Percentiles rank a stretch among this genome's conserved stretches.
phyloP scores from a whole-genome alignment of 176 grass and related monocot species.

The Rhynchospora breviuscula region DNA sequence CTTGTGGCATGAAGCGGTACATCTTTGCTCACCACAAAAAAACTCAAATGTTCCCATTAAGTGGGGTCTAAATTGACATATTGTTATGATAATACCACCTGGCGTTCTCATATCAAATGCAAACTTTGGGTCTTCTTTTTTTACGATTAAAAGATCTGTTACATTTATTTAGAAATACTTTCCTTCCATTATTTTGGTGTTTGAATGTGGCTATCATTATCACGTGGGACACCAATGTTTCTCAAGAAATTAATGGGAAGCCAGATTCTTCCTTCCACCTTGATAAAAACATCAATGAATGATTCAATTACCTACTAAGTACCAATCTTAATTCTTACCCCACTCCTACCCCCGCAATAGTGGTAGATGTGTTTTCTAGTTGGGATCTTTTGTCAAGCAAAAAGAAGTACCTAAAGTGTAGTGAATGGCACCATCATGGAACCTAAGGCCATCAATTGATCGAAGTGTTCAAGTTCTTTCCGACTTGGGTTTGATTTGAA shows the following conservation, averaged over 20 bases:
- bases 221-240: neutral
- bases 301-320: constrained; percentile 20
- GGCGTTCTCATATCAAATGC: neutral
- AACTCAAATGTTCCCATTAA: too few relatives aligned
- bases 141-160: neutral
- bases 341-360: neutral
- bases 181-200: constrained; percentile 9
- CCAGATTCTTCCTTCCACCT: constrained; percentile 25
- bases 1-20: neutral
- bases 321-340: neutral
- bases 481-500: too few relatives aligned
- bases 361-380: constrained; percentile 9
- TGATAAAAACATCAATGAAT: constrained; percentile 15
- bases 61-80: neutral
- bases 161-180: constrained; percentile 11
- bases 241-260: constrained; percentile 9
- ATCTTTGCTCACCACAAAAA: neutral
- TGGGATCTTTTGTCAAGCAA: neutral
- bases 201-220: constrained; percentile 7
- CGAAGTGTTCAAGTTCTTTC: too few relatives aligned
- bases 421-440: too few relatives aligned
- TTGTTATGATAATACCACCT: neutral
- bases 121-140: constrained; percentile 2
- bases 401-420: too few relatives aligned
- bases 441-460: too few relatives aligned